These are phyloP conservation scores for Eucalyptus victrix DNA, from an alignment of 345 rosid genomes.

Conservation along the genomic window DNA sequence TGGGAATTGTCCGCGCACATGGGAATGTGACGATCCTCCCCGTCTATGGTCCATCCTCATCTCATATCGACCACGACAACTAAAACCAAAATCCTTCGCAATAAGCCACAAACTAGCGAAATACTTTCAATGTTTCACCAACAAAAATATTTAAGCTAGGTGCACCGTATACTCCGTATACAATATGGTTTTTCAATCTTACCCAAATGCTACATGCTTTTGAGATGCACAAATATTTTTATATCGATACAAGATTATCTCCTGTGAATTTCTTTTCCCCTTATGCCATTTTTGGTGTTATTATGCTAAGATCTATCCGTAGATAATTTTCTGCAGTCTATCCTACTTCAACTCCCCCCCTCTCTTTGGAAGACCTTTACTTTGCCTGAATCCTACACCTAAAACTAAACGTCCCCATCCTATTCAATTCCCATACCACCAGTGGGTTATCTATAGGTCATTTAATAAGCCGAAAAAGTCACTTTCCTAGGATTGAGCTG, in stretches of 20 bases:
- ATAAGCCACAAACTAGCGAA: background rate
- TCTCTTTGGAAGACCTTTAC: background rate
- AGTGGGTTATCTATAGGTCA: background rate
- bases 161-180: background rate
- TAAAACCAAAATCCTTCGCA: background rate
- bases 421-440: background rate
- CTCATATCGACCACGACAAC: background rate
- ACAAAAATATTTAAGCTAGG: background rate
- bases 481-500: background rate
- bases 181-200: background rate
- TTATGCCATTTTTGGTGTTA: background rate
- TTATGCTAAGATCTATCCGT: background rate
- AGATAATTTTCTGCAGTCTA: background rate
- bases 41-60: background rate
- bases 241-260: background rate
- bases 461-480: background rate
- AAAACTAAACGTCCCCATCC: background rate
- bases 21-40: background rate
- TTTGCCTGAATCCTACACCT: background rate
- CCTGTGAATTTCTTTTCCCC: background rate
- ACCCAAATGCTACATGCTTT: background rate
- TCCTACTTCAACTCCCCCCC: background rate
- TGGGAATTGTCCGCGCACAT: background rate
- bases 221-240: background rate
- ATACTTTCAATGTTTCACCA: background rate